Base-by-base conservation (phyloP, 495 filamentous ascomycete species). In the Neurospora intermedia region DNA sequence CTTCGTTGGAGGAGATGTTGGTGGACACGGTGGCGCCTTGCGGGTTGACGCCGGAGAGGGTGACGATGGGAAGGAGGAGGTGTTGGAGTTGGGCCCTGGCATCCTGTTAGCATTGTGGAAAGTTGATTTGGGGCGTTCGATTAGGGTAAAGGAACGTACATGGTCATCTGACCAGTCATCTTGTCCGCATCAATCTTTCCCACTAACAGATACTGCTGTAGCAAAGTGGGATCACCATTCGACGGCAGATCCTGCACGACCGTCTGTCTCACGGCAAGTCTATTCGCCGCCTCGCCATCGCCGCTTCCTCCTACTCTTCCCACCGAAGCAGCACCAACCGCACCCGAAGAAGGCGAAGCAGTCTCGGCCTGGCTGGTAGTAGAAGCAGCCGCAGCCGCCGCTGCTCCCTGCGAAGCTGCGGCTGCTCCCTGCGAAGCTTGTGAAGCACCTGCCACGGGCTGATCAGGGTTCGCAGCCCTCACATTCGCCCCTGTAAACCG, bases 31-130 rank as follows among this genome's bases (percentile, higher is more conserved):
- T 71, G 70, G 81, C 75, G 20, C 85, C 85, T 16, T 78, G 76
- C 31, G 81, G 73, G 71, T 83, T 84, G 31, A 71, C 81, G 9
- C 84, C 90, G 6, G 85, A 84, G 66, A 94, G 84, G 4, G 85
- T 86, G 72, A 94, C 87, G 40, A 80, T 77, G 3, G 91, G 91
- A 73, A 89, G 87, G 73, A 93, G 86, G 42, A 92, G 82, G 3
- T 83, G 79, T 78, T 89, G 85, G 13, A 91, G 82, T 70, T 87
- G 75, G 35, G 80, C 78, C 73, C 88, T 38, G 35, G 5, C 0
- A 6, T 38, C 27, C 35, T 38, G 35, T 38, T 38, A 38, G n/a
- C n/a, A n/a, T n/a, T n/a, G n/a, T n/a, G n/a, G n/a, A n/a, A n/a
- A n/a, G n/a, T n/a, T n/a, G n/a, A n/a, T n/a, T n/a, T n/a, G n/a